Conservation (phyloP, 2,329 filamentous ascomycete genomes). For the Pestalotiopsis sp. region DNA sequence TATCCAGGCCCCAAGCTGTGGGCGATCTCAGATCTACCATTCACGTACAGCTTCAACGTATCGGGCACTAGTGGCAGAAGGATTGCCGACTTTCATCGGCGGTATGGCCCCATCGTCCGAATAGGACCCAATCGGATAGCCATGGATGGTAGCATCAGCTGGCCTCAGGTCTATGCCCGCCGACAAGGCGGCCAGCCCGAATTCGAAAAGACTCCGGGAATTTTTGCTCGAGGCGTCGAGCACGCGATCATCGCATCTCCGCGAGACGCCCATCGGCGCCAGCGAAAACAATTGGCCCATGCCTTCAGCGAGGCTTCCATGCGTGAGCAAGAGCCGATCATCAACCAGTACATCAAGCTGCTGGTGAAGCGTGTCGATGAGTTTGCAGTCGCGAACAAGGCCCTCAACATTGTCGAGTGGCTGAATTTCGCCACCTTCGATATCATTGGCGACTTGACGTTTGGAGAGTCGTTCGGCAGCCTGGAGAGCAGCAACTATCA, state of each 20-base stretch:
- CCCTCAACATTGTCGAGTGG: slow-evolving; percentile 15
- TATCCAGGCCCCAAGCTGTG: background rate
- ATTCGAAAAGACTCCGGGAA: slow-evolving; percentile 19
- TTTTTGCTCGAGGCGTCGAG: slow-evolving; percentile 17
- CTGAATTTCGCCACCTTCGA: slow-evolving; percentile 8
- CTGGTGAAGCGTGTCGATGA: slow-evolving; percentile 35
- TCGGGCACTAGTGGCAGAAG: background rate
- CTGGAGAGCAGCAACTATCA: slow-evolving; percentile 11
- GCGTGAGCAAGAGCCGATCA: slow-evolving; percentile 22
- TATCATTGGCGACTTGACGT: slow-evolving; percentile 8
- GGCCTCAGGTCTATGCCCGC: slow-evolving; percentile 35
- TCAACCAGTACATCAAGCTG: slow-evolving; percentile 21
- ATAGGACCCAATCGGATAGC: slow-evolving; percentile 42
- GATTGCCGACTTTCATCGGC: slow-evolving; percentile 21
- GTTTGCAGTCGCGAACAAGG: background rate
- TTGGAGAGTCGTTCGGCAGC: slow-evolving; percentile 9
- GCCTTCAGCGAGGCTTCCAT: slow-evolving; percentile 27
- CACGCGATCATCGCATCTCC: slow-evolving; percentile 29
- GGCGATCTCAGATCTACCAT: slow-evolving; percentile 2
- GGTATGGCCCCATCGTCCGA: slow-evolving; percentile 43
- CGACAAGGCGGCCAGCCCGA: slow-evolving; percentile 23
- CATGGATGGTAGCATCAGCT: slow-evolving; percentile 28
- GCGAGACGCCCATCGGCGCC: slow-evolving; percentile 26
- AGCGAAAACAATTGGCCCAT: slow-evolving; percentile 29
- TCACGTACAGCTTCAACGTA: background rate